These are phyloP conservation scores for Pisolithus thermaeus DNA, from an alignment of 1,284 basidiomycete genomes.

Conservation along the genomic window DNA sequence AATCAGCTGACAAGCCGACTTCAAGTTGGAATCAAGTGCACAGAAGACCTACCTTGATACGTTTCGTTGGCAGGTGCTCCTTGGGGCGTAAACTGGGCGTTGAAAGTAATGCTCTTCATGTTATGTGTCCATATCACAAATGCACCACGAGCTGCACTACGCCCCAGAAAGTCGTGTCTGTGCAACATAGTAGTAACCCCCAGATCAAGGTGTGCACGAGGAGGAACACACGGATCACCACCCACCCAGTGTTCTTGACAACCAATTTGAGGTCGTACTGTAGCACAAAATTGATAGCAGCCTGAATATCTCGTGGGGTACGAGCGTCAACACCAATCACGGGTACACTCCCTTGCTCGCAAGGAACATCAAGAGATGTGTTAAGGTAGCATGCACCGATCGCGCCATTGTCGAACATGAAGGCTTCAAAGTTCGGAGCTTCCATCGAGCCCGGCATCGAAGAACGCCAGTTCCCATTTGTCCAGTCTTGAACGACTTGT, in stretches of 20 bases:
- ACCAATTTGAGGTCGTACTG: constrained; percentile 37
- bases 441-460: constrained; percentile 37
- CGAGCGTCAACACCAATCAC: constrained; percentile 39
- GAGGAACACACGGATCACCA: not conserved
- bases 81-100: constrained; percentile 28
- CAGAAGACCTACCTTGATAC: constrained; percentile 5
- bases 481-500: constrained; percentile 23
- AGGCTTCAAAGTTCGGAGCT: constrained; percentile 35
- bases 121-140: constrained; percentile 39
- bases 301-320: constrained; percentile 31
- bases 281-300: constrained; percentile 22
- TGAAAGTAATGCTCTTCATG: constrained; percentile 31
- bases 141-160: constrained; percentile 31
- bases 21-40: not conserved
- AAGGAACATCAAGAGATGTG: constrained; percentile 32
- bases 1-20: not conserved
- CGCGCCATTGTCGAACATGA: constrained; percentile 33
- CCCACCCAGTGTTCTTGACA: constrained; percentile 43
- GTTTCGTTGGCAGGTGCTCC: constrained; percentile 19
- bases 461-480: constrained; percentile 35
- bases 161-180: constrained; percentile 34
- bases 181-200: not conserved
- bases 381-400: constrained; percentile 39
- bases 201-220: not conserved
- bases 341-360: constrained; percentile 40